phyloP scores from a whole-genome alignment of 2,329 filamentous ascomycete species.

The Botryotinia globosa region DNA sequence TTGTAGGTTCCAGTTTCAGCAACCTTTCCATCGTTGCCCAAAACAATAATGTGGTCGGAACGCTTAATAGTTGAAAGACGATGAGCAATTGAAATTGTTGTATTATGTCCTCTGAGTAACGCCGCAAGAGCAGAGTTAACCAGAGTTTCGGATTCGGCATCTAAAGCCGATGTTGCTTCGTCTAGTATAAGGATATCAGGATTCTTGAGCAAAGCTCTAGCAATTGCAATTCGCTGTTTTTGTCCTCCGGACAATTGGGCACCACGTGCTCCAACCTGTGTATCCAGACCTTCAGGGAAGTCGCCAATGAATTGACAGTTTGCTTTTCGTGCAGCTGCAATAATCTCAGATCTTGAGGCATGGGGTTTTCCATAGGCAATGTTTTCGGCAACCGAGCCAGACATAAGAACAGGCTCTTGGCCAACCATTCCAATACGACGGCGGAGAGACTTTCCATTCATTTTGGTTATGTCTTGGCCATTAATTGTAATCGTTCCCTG shows the following conservation, averaged over 20 bases:
- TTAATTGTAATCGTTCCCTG: slow-evolving; percentile 77
- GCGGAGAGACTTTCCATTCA: slow-evolving; percentile 92
- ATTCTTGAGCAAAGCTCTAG: slow-evolving; percentile 87
- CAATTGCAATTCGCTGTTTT: slow-evolving; percentile 97
- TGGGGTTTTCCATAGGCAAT: slow-evolving; percentile 86
- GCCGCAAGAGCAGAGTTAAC: slow-evolving; percentile 86
- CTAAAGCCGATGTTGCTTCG: slow-evolving; percentile 91
- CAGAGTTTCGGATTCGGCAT: slow-evolving; percentile 94
- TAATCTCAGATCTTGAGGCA: slow-evolving; percentile 76
- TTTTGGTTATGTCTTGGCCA: slow-evolving; percentile 73
- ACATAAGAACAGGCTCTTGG: slow-evolving; percentile 92
- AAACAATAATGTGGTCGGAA: slow-evolving; percentile 89
- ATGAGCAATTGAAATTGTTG: slow-evolving; percentile 96
- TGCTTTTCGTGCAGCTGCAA: slow-evolving; percentile 81
- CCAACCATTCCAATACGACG: slow-evolving; percentile 92
- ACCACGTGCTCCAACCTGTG: slow-evolving; percentile 85
- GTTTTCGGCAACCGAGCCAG: slow-evolving; percentile 79
- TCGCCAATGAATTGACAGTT: slow-evolving; percentile 97
- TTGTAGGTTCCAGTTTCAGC: slow-evolving; percentile 86
- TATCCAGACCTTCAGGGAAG: slow-evolving; percentile 93
- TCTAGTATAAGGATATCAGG: slow-evolving; percentile 96
- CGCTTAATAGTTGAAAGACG: slow-evolving; percentile 94
- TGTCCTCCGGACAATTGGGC: slow-evolving; percentile 94
- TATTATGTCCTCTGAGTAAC: slow-evolving; percentile 82
- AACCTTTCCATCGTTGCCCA: slow-evolving; percentile 80